phyloP scores from a whole-genome alignment of 129 eudicot species.

The Flaveria bidentis region DNA sequence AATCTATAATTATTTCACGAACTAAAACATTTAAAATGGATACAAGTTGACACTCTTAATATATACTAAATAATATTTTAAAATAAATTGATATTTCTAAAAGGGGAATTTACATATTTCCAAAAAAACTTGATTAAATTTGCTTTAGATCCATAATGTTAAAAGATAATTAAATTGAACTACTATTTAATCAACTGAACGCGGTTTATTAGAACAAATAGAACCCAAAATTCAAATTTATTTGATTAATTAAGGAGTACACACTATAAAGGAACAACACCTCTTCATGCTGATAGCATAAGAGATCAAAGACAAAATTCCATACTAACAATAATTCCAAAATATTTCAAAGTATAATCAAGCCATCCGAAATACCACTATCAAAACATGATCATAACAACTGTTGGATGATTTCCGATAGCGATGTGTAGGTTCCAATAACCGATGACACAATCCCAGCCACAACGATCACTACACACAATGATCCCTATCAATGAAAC shows the following conservation, averaged over 20 bases:
- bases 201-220: neutral
- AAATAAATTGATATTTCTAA: too few species aligned
- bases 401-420: slow-evolving; percentile 49
- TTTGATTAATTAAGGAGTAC: slow-evolving; percentile 9
- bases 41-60: too few species aligned
- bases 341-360: slow-evolving; percentile 22
- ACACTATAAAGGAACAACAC: slow-evolving; percentile 20
- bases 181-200: neutral
- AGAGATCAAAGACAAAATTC: slow-evolving; percentile 31
- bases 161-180: too few species aligned
- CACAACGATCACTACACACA: slow-evolving; percentile 49
- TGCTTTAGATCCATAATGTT: too few species aligned
- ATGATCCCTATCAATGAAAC: slow-evolving; percentile 40
- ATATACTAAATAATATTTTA: too few species aligned
- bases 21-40: too few species aligned
- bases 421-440: slow-evolving; percentile 71
- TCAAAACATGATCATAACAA: slow-evolving; percentile 37
- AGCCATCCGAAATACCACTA: slow-evolving; percentile 1
- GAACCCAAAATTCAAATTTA: neutral
- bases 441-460: slow-evolving; percentile 60
- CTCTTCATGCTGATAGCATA: slow-evolving; percentile 18
- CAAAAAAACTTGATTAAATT: too few species aligned
- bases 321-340: slow-evolving; percentile 19
- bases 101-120: too few species aligned
- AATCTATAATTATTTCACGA: too few species aligned